Conservation (phyloP, 2,329 filamentous ascomycete genomes). For the Penicillium verrucosum region DNA sequence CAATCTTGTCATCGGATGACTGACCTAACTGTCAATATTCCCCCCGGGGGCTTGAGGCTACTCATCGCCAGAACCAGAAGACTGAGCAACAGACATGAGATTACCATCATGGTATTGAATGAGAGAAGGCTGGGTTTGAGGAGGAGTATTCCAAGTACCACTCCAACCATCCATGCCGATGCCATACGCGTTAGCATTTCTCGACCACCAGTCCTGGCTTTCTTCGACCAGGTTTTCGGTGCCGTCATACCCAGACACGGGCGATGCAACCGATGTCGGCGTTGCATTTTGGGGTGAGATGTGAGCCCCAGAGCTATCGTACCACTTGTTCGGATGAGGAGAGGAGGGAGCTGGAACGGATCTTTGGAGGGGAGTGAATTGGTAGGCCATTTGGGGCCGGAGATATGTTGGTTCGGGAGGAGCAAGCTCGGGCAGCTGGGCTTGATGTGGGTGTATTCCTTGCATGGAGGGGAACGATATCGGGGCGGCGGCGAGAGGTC, state of each 20-base stretch:
- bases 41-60: not conserved
- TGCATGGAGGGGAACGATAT: slow-evolving; percentile 22
- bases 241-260: slow-evolving; percentile 56
- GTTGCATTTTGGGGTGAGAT: slow-evolving; percentile 17
- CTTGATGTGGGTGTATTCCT: slow-evolving; percentile 17
- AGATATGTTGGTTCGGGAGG: slow-evolving; percentile 36
- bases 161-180: slow-evolving; percentile 62
- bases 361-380: slow-evolving; percentile 10
- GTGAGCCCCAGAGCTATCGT: slow-evolving; percentile 13
- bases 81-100: not conserved
- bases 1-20: not conserved
- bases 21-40: not conserved
- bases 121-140: slow-evolving; percentile 13
- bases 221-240: slow-evolving; percentile 61
- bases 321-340: slow-evolving; percentile 33
- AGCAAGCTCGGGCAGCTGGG: slow-evolving; percentile 21
- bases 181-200: slow-evolving; percentile 60
- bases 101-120: slow-evolving; percentile 10
- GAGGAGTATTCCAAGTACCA: slow-evolving; percentile 27
- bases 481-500: slow-evolving; percentile 8
- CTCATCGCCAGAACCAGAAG: not conserved
- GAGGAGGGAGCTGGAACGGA: slow-evolving; percentile 14
- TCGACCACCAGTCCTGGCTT: slow-evolving; percentile 63
- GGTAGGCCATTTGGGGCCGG: slow-evolving; percentile 23
- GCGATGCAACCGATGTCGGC: slow-evolving; percentile 30